Percentiles rank a stretch among this genome's conserved stretches.
Evolutionary conservation across 164 flowering plant species (phyloP).

Genomic region (Annona cherimola): DNA sequence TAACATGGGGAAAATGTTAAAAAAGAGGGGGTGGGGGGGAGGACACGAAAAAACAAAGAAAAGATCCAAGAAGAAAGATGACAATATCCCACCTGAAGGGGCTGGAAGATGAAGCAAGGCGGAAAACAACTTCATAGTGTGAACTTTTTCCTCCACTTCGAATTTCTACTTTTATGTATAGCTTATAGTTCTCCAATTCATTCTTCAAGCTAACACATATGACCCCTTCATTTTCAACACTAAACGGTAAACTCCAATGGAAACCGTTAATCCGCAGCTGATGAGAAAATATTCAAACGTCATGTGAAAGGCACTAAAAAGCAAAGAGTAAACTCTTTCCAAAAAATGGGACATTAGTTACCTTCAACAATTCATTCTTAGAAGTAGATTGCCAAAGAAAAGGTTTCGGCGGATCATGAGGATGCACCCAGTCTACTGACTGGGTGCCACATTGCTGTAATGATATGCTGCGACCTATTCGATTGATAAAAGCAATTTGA

Average conservation of each 20-base stretch:
- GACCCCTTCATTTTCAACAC: conserved; percentile 68
- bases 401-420: conserved; percentile 73
- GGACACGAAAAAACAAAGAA: background rate
- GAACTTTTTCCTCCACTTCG: conserved; percentile 79
- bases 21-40: background rate
- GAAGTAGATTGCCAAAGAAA: conserved; percentile 70
- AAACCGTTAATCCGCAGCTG: conserved; percentile 79
- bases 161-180: conserved; percentile 58
- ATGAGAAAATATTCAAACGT: conserved; percentile 1
- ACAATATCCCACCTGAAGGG: conserved; percentile 72
- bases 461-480: conserved; percentile 62
- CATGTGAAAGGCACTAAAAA: background rate
- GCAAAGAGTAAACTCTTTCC: background rate
- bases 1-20: background rate
- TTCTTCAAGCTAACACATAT: conserved; percentile 59
- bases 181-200: conserved; percentile 31
- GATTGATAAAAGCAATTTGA: conserved; percentile 64
- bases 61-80: background rate
- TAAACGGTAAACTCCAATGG: conserved; percentile 86
- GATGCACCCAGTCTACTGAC: conserved; percentile 59
- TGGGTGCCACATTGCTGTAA: conserved; percentile 75
- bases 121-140: conserved; percentile 82
- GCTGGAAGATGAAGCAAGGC: conserved; percentile 60
- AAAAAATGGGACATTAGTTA: conserved; percentile 14
- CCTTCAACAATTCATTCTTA: conserved; percentile 76